Base-by-base conservation (phyloP, 306 rosid genomes). In the Myrica gale region DNA sequence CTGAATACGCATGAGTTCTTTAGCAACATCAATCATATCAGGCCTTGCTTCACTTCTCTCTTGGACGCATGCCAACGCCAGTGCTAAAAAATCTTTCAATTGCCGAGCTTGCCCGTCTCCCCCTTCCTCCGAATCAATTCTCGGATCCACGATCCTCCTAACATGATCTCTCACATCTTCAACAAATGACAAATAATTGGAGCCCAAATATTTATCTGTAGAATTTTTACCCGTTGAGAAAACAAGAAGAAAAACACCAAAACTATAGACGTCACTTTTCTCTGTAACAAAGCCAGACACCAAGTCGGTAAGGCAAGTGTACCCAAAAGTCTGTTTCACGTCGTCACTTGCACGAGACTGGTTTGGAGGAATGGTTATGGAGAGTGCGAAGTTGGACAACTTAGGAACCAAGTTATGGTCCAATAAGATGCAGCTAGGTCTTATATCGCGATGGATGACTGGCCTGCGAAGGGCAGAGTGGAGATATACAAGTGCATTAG, bases 341-440 rank as follows among this genome's bases (percentile, higher is more conserved):
- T 13, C 42, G 5, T 51, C 48, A 0, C 16, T 4, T 41, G 9
- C 56, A 41, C 2, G 23, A 8, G 54, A 32, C n/a, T 73, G 23
- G 0, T 51, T 12, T 4, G 46, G 69, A 19, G 56, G 77, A 20
- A 58, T 60, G 16, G 56, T 19, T n/a, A 44, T 57, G 43, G 32
- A 15, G 4, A 12, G 0, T 43, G 77, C 12, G 45, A 58, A 73
- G 58, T 58, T 41, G 39, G 9, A 19, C 2, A 58, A 44, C 44
- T 58, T 73, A 21, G 69, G 55, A 73, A 73, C 69, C 5, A 43
- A 73, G 65, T 73, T 19, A 3, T 57, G n/a, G 43, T 73, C 77
- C 26, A 73, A 23, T 3, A 67, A 53, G 21, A 76, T 0, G 11
- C 12, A 5, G 12, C 4, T 19, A 15, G 69, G 46, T 15, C 39